Evolutionary conservation across 2,329 filamentous ascomycete species (phyloP).

Genomic region (Dactylellina drechsleri): DNA sequence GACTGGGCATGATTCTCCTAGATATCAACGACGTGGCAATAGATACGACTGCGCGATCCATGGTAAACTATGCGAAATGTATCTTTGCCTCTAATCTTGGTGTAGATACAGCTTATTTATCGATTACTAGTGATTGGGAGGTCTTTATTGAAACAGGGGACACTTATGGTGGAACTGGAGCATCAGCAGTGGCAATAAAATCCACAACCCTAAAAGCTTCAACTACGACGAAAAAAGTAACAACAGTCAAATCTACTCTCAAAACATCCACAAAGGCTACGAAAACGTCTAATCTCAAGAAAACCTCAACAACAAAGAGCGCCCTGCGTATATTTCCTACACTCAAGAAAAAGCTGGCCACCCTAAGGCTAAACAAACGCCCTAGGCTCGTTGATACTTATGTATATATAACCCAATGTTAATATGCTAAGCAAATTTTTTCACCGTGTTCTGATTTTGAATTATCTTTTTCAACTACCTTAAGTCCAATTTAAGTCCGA

Average conservation of each 20-base stretch:
- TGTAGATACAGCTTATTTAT: conserved; percentile 5
- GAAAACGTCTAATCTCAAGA: too few relatives aligned
- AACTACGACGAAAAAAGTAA: neutral
- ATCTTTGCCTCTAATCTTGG: conserved; percentile 27
- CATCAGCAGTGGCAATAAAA: neutral
- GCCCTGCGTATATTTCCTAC: neutral
- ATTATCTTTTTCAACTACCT: too few relatives aligned
- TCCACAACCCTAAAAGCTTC: conserved; percentile 3
- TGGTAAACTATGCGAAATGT: conserved; percentile 28
- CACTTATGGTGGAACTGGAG: conserved; percentile 8
- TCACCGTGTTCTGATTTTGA: too few relatives aligned
- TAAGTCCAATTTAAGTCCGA: too few relatives aligned
- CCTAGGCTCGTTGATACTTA: too few relatives aligned
- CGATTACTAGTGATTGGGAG: conserved; percentile 18
- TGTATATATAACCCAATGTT: too few relatives aligned
- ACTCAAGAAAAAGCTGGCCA: neutral
- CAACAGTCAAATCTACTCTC: neutral
- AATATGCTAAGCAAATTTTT: too few relatives aligned
- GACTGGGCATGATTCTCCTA: conserved; percentile 31
- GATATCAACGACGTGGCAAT: conserved; percentile 6
- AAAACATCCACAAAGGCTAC: conserved; percentile 2
- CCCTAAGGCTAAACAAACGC: too few relatives aligned
- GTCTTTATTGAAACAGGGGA: conserved; percentile 9
- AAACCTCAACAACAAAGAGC: too few relatives aligned
- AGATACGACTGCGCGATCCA: conserved; percentile 17